Conservation (phyloP, 768 basidiomycete species). For the Mycena epipterygia region DNA sequence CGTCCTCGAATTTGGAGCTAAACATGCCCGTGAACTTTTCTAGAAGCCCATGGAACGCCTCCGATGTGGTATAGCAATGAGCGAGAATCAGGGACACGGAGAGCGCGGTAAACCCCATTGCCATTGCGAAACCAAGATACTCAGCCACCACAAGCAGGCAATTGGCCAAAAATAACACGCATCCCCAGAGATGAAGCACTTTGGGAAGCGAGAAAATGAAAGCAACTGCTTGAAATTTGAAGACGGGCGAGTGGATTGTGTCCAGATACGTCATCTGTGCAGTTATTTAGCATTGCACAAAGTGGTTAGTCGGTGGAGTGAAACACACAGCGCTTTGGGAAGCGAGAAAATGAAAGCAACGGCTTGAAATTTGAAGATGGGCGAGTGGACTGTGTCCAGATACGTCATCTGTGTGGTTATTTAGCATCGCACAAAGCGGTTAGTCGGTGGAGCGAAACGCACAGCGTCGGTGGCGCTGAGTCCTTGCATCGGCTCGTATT, state of each 20-base stretch:
- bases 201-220: slow-evolving; percentile 68
- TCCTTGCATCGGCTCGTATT: slow-evolving; percentile 52
- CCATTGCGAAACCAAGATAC: background rate
- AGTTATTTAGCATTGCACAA: background rate
- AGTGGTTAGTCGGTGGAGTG: background rate
- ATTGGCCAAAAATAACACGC: slow-evolving; percentile 42
- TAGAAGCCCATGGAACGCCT: too few relatives aligned
- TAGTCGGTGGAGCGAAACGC: too few relatives aligned
- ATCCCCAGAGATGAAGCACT: slow-evolving; percentile 64
- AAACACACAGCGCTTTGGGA: too few relatives aligned
- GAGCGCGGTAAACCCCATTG: background rate
- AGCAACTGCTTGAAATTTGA: slow-evolving; percentile 63
- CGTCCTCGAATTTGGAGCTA: too few relatives aligned
- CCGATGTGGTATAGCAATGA: slow-evolving; percentile 1
- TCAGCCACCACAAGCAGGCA: background rate
- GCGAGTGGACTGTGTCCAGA: too few relatives aligned
- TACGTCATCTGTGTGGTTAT: too few relatives aligned
- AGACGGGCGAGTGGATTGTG: slow-evolving; percentile 49
- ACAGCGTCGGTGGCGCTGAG: slow-evolving; percentile 57
- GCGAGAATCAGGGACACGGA: background rate
- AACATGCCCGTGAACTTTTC: too few relatives aligned
- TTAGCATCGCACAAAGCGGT: too few relatives aligned
- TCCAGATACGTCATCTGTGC: slow-evolving; percentile 51
- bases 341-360: too few relatives aligned
- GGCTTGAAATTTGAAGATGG: too few relatives aligned